Evolutionary conservation across 108 stramenopile genomes (phyloP), one percentile per base, ranked within the genome.

Genomic region (Discostella pseudostelligera): DNA sequence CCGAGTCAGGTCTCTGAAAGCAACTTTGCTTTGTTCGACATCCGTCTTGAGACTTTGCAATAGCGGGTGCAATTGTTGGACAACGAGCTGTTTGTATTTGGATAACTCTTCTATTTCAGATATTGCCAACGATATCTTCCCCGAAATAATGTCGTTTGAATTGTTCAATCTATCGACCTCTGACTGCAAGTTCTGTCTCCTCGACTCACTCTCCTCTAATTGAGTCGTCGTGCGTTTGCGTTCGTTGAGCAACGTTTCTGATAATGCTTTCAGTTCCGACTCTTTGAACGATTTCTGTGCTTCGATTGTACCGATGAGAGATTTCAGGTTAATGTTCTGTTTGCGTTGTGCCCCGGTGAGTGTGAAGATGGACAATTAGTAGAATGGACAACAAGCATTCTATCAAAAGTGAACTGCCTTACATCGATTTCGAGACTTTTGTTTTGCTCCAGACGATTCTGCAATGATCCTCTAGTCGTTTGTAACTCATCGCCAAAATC

Each of bases 251-350:
- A 44, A 39, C 7, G 5, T 10, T 40, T 39, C 22, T 39, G 28
- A 24, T 13, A 28, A 25, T 21, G 37, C 10, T 17, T 48, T 55
- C 13, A 59, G 6, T 39, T 69, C 62, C 19, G 39, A 44, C 36
- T 76, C 50, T 40, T 65, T 25, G 8, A 56, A 50, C 0, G 57
- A 19, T 14, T 59, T 72, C 26, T 62, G 48, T 17, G 36, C 24
- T n/a, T 65, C 63, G 16, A 63, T 39, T 12, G 11, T 63, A 13
- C 49, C 56, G 4, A 65, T 2, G 14, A 51, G 43, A 26, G 39
- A 62, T 47, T 53, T 69, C 59, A 76, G 39, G 26, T 69, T 39
- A 39, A 59, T 36, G 49, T 76, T 76, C 68, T 65, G 32, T 35
- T 35, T 48, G 10, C 24, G 22, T 10, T 24, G n/a, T n/a, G n/a